Percentiles rank a stretch among this genome's conserved stretches.
These are phyloP conservation scores for Botryotinia globosa DNA, from an alignment of 2,329 filamentous ascomycete genomes.

Conservation along the genomic window DNA sequence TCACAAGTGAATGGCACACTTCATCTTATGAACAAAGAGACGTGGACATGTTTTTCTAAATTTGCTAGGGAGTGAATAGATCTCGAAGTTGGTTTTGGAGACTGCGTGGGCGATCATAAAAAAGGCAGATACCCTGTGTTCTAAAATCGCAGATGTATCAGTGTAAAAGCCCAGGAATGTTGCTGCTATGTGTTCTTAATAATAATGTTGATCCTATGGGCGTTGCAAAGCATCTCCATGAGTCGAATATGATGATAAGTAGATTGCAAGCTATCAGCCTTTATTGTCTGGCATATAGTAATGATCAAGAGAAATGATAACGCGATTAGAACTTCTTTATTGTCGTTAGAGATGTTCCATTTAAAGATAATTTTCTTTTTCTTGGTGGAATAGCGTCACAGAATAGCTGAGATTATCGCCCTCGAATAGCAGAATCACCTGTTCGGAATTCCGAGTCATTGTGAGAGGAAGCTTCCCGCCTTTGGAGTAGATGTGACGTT, in stretches of 20 bases:
- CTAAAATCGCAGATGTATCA: no score
- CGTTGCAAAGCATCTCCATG: not conserved
- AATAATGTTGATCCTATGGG: rapidly evolving
- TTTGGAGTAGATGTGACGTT: no score
- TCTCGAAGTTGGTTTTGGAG: not conserved
- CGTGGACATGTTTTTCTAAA: rapidly evolving
- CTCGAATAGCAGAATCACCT: no score
- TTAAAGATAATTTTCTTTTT: rapidly evolving
- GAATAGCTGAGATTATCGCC: rapidly evolving
- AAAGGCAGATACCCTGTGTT: no score
- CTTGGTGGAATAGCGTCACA: rapidly evolving
- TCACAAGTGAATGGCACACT: not conserved
- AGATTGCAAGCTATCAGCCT: not conserved
- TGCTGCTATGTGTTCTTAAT: not conserved
- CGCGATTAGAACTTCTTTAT: not conserved
- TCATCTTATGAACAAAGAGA: not conserved
- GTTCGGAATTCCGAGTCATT: not conserved
- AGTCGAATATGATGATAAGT: rapidly evolving
- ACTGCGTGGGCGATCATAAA: not conserved
- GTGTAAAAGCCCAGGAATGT: no score
- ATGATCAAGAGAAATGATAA: not conserved
- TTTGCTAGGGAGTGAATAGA: not conserved
- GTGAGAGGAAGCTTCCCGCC: rapidly evolving
- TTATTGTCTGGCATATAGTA: not conserved
- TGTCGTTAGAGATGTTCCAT: rapidly evolving